A percentile compares a stretch with the other conserved stretches of the same genome.
These are phyloP conservation scores for Aspergillus incahuasiensis DNA, from an alignment of 495 filamentous ascomycete genomes.

Conservation along the genomic window DNA sequence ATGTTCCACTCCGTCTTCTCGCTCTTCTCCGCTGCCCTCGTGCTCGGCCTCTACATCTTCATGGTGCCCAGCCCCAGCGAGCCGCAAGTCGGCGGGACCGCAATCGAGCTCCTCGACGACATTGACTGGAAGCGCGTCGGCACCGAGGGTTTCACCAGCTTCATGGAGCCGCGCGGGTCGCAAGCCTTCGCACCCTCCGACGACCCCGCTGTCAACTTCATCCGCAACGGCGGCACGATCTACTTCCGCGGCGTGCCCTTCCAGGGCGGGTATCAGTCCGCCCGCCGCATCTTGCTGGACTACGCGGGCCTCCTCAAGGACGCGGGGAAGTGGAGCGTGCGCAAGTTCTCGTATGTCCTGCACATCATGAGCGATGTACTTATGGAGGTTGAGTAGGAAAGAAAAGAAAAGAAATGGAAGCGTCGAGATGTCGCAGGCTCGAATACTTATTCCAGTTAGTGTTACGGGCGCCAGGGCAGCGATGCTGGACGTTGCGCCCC, in stretches of 20 bases:
- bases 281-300: slow-evolving; percentile 44
- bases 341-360: slow-evolving; percentile 45
- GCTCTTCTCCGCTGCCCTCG: slow-evolving; percentile 46
- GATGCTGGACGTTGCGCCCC: neutral
- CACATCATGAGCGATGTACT: slow-evolving; percentile 53
- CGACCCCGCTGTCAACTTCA: slow-evolving; percentile 43
- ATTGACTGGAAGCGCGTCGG: slow-evolving; percentile 46
- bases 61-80: slow-evolving; percentile 35
- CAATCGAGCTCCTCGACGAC: slow-evolving; percentile 47
- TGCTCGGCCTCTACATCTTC: slow-evolving; percentile 49
- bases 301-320: slow-evolving; percentile 48
- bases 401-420: too few relatives aligned
- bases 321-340: slow-evolving; percentile 48
- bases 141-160: slow-evolving; percentile 37
- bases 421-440: too few relatives aligned
- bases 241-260: slow-evolving; percentile 45
- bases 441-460: too few relatives aligned
- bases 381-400: slow-evolving; percentile 26
- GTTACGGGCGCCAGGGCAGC: too few relatives aligned
- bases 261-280: slow-evolving; percentile 46
- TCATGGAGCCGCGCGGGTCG: slow-evolving; percentile 36
- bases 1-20: slow-evolving; percentile 46
- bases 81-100: slow-evolving; percentile 25
- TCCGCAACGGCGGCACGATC: slow-evolving; percentile 46
- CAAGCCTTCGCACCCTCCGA: slow-evolving; percentile 30